Percentiles rank a stretch among this genome's conserved stretches.
These are phyloP conservation scores for Cordyceps pruinosa DNA, from an alignment of 2,329 filamentous ascomycete species.

Conservation along the genomic window DNA sequence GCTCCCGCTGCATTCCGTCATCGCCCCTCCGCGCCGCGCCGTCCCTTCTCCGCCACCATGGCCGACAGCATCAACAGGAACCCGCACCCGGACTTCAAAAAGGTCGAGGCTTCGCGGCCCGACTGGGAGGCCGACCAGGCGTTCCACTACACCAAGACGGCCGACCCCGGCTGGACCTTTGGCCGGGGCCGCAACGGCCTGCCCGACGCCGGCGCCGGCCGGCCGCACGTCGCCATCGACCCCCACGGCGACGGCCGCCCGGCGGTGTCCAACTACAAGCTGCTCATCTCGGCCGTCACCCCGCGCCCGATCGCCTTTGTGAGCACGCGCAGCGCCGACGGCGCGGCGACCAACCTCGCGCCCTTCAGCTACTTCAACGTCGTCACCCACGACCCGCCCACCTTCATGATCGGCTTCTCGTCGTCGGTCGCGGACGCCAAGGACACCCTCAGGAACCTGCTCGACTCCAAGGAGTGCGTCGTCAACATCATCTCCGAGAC, in stretches of 20 bases:
- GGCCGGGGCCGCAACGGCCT: slow-evolving; percentile 58
- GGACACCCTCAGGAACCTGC: slow-evolving; percentile 70
- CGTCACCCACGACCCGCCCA: slow-evolving; percentile 76
- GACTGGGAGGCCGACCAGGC: slow-evolving; percentile 44
- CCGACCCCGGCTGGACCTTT: slow-evolving; percentile 57
- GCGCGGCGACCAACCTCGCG: slow-evolving; percentile 62
- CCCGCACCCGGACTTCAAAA: slow-evolving; percentile 69
- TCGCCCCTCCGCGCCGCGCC: not conserved
- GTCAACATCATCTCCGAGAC: slow-evolving; percentile 85
- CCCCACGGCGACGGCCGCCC: slow-evolving; percentile 66
- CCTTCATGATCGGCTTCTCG: slow-evolving; percentile 60
- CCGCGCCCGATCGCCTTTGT: slow-evolving; percentile 72
- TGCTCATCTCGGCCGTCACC: slow-evolving; percentile 75
- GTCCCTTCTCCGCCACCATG: slow-evolving; percentile 19
- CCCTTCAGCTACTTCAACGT: slow-evolving; percentile 85
- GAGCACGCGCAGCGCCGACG: slow-evolving; percentile 52
- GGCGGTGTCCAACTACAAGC: slow-evolving; percentile 75
- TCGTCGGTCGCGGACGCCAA: slow-evolving; percentile 51
- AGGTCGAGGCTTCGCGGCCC: slow-evolving; percentile 59
- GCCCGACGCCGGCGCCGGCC: slow-evolving; percentile 22
- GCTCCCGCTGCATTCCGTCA: not conserved
- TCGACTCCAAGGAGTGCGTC: slow-evolving; percentile 65
- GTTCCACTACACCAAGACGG: slow-evolving; percentile 56
- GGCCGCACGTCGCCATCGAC: slow-evolving; percentile 68
- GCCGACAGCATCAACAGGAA: slow-evolving; percentile 44